Evolutionary conservation across 108 stramenopile genomes (phyloP), one percentile per base, ranked within the genome.

Genomic region (Cyclotella baltica): DNA sequence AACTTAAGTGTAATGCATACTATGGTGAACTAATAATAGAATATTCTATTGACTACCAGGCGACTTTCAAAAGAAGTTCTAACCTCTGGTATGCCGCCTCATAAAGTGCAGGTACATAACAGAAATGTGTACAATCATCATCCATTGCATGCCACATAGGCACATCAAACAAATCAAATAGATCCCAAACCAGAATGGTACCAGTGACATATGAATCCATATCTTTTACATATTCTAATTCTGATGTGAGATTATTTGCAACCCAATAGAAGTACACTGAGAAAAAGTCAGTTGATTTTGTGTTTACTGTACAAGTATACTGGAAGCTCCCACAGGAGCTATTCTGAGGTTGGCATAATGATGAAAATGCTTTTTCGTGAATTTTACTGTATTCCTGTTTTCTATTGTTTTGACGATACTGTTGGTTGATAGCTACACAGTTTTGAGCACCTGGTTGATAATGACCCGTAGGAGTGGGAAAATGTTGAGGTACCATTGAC

Each of bases 141-240:
- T 25, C 15, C 22, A 13, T 15, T 57, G 55, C 2, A 25, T 57
- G 55, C 55, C 55, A 57, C 22, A 57, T 25, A 25, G 55, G 55
- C 22, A 57, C 55, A 57, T 57, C 55, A 25, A 57, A 57, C 55
- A 57, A 29, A 57, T 57, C 55, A 57, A 28, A 57, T 28, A 28
- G 23, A 3, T 57, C 20, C 55, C 55, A 57, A 2, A 28, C 13
- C 27, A 57, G 22, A 57, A 57, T 57, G 27, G 55, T 22, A 2
- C 55, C 55, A 22, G 55, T 57, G 27, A 29, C 55, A 57, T 57
- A 27, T 57, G 55, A 1, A 18, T 25, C 22, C 2, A 13, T 13
- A 25, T 25, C 25, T 3, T 28, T 57, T 25, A 25, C 22, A 2
- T 2, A 2, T 27, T 57, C 55, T 6, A 57, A 57, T 28, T 57